Conservation (phyloP, 192 early-diverging fungal genomes). For the Martensiomyces pterosporus region DNA sequence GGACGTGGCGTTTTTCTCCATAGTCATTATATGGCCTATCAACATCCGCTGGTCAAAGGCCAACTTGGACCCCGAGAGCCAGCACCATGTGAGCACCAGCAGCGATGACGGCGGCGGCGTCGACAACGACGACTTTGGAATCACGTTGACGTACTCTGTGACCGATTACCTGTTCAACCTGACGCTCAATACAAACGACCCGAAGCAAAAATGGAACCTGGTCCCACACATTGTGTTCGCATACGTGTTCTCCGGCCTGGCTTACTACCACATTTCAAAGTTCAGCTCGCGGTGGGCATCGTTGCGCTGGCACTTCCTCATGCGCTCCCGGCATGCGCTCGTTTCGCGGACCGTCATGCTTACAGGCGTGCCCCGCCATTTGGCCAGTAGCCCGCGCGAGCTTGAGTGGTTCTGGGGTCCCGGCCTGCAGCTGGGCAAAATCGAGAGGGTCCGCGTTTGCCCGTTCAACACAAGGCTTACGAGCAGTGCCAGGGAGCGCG, state of each 20-base stretch:
- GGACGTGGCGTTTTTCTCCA: constrained; percentile 37
- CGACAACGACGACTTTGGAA: constrained; percentile 6
- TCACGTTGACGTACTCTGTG: constrained; percentile 27
- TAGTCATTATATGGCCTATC: constrained; percentile 45
- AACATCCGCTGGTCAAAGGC: constrained; percentile 45
- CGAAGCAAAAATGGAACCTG: constrained; percentile 41
- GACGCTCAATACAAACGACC: constrained; percentile 31
- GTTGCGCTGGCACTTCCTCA: constrained; percentile 52
- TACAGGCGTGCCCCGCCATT: constrained; percentile 56
- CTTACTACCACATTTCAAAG: constrained; percentile 48
- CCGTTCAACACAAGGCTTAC: constrained; percentile 55
- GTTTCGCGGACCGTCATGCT: constrained; percentile 67
- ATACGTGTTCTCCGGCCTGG: constrained; percentile 45
- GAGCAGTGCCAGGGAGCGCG: constrained; percentile 54
- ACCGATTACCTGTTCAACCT: constrained; percentile 50
- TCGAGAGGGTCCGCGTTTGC: constrained; percentile 65
- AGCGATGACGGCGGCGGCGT: neutral
- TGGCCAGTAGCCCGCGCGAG: constrained; percentile 50
- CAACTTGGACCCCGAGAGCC: constrained; percentile 24
- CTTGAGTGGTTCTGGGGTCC: constrained; percentile 66
- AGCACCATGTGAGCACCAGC: neutral
- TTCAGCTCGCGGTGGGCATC: constrained; percentile 50
- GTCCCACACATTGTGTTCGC: constrained; percentile 47
- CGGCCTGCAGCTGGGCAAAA: constrained; percentile 54
- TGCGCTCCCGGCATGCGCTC: constrained; percentile 41